phyloP scores from a whole-genome alignment of 148 eudicot genomes.

The Rhododendron simsii region DNA sequence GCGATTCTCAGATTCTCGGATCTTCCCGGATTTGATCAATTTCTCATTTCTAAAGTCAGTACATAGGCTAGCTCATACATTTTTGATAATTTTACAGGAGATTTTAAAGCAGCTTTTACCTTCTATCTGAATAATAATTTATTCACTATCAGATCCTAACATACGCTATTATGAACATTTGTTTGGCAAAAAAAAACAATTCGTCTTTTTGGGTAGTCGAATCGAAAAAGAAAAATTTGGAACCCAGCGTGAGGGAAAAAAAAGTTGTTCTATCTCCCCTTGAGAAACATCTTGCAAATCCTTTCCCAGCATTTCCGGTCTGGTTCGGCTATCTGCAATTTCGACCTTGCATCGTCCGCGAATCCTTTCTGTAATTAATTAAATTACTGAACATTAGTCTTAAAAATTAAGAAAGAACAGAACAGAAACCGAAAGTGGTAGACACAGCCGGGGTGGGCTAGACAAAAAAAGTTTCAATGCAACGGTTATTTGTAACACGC shows the following conservation, averaged over 20 bases:
- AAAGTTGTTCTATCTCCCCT: conserved; percentile 13
- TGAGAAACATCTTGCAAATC: conserved; percentile 55
- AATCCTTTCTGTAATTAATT: conserved; percentile 30
- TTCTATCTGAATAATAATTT: no score
- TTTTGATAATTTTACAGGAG: background rate
- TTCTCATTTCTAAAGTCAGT: background rate
- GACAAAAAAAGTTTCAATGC: no score
- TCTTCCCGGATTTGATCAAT: background rate
- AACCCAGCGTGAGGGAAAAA: background rate
- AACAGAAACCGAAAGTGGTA: background rate
- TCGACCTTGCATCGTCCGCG: conserved; percentile 37
- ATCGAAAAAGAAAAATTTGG: background rate
- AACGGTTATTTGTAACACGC: no score
- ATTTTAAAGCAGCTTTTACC: background rate
- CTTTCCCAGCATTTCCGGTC: conserved; percentile 44
- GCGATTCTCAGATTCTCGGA: no score
- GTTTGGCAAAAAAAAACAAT: background rate
- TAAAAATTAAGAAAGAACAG: background rate
- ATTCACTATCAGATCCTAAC: background rate
- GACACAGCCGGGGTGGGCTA: background rate
- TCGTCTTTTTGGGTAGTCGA: background rate
- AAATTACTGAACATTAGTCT: background rate
- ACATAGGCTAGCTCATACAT: background rate
- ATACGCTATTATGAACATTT: background rate
- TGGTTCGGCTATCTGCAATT: conserved; percentile 34